phyloP scores from a whole-genome alignment of 2,329 filamentous ascomycete genomes.

The Verticillium isaacii region DNA sequence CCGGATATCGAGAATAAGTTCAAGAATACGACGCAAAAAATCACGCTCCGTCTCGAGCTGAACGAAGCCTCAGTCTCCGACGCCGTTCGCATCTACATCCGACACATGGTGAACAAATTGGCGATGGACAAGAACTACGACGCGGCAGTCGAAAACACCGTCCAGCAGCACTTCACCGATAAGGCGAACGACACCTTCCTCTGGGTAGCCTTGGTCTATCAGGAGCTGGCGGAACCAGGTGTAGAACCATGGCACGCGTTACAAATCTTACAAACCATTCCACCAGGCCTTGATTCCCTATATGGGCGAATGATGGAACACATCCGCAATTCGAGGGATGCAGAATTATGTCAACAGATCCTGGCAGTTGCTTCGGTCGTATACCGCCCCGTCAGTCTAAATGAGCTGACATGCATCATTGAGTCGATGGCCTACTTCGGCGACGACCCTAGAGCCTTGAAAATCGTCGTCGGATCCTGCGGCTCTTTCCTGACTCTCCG shows the following conservation, averaged over 20 bases:
- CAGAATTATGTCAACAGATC: neutral
- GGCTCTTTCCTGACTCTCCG: slow-evolving; percentile 33
- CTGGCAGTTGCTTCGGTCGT: neutral
- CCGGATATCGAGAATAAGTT: slow-evolving; percentile 27
- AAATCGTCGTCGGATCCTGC: slow-evolving; percentile 26
- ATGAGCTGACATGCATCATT: neutral
- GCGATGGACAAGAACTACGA: slow-evolving; percentile 10
- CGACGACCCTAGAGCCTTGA: slow-evolving; percentile 7
- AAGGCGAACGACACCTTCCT: slow-evolving; percentile 20
- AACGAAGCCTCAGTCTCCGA: slow-evolving; percentile 25
- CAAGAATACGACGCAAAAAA: slow-evolving; percentile 10
- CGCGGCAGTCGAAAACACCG: neutral
- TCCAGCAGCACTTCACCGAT: slow-evolving; percentile 12
- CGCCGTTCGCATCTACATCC: slow-evolving; percentile 32
- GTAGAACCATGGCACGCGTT: neutral
- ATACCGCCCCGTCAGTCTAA: neutral
- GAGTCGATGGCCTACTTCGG: neutral
- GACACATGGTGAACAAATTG: slow-evolving; percentile 9
- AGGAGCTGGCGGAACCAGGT: slow-evolving; percentile 12
- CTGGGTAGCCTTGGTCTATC: slow-evolving; percentile 16
- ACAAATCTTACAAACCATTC: neutral
- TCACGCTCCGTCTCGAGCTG: slow-evolving; percentile 27
- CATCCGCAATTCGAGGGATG: neutral
- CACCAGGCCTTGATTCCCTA: neutral
- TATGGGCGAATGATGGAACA: neutral